phyloP scores from a whole-genome alignment of 495 filamentous ascomycete species.

The Talaromyces borbonicus region DNA sequence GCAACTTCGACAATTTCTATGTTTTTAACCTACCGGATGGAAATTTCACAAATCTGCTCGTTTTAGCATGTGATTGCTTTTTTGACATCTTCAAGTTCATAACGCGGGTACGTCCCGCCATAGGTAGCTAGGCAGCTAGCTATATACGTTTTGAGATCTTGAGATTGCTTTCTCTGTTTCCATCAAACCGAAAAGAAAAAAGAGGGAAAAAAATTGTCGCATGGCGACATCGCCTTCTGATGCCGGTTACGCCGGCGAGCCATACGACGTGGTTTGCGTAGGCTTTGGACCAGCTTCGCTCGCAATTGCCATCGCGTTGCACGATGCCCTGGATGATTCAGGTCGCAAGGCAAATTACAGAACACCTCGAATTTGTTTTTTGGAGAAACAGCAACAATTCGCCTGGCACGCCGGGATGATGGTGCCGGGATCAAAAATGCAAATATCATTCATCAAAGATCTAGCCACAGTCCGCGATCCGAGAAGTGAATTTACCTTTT shows the following conservation, averaged over 20 bases:
- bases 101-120: no score
- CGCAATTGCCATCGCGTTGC: conserved; percentile 82
- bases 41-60: no score
- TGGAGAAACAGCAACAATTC: conserved; percentile 77
- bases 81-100: no score
- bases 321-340: conserved; percentile 50
- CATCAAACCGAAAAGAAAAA: no score
- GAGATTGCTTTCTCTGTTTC: no score
- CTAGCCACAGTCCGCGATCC: conserved; percentile 83
- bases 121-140: no score
- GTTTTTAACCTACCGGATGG: no score
- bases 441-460: conserved; percentile 97
- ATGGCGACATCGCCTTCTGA: not conserved
- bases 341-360: conserved; percentile 17
- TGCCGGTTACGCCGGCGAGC: not conserved
- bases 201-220: no score
- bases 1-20: no score
- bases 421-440: conserved; percentile 87
- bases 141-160: no score
- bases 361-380: conserved; percentile 63
- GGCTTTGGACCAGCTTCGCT: conserved; percentile 92
- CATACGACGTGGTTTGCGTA: conserved; percentile 79
- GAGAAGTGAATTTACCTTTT: conserved; percentile 84
- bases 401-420: conserved; percentile 95
- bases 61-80: no score